These are phyloP conservation scores for Mycena alexandri DNA, from an alignment of 768 basidiomycete genomes.

Conservation along the genomic window DNA sequence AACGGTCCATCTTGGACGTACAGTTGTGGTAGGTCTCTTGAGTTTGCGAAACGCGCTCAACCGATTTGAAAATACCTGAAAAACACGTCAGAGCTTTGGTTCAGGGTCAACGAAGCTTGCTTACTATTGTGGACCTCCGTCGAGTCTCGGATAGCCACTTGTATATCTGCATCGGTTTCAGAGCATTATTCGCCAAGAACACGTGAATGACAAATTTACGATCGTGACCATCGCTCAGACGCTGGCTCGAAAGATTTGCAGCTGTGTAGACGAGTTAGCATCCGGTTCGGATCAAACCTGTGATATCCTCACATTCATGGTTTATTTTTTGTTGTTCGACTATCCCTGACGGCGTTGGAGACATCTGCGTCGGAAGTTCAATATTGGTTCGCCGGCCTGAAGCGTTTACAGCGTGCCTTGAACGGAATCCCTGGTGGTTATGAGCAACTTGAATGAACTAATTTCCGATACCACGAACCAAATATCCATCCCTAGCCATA, in stretches of 20 bases:
- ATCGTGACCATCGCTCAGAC: not conserved
- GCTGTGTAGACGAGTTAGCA: not conserved
- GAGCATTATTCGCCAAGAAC: not conserved
- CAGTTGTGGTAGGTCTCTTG: constrained; percentile 3
- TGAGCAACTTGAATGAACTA: not conserved
- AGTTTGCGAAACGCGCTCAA: not conserved
- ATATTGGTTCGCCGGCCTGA: not conserved
- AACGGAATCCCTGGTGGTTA: not conserved
- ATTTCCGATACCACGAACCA: not conserved
- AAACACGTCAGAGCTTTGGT: not conserved
- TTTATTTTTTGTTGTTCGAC: not conserved
- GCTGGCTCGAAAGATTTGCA: not conserved
- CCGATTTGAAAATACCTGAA: not conserved
- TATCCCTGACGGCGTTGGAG: not conserved
- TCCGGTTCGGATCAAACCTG: not conserved
- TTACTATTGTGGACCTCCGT: not conserved
- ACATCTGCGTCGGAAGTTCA: not conserved
- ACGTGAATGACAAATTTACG: not conserved
- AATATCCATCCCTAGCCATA: not conserved
- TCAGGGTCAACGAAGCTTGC: not conserved
- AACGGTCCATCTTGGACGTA: not conserved
- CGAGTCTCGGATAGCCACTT: not conserved
- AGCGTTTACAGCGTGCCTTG: not conserved
- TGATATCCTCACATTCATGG: not conserved
- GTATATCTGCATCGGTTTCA: not conserved